Percentiles rank a stretch among this genome's conserved stretches.
phyloP scores from a whole-genome alignment of 768 basidiomycete genomes.

The Cystobasidium ongulense region DNA sequence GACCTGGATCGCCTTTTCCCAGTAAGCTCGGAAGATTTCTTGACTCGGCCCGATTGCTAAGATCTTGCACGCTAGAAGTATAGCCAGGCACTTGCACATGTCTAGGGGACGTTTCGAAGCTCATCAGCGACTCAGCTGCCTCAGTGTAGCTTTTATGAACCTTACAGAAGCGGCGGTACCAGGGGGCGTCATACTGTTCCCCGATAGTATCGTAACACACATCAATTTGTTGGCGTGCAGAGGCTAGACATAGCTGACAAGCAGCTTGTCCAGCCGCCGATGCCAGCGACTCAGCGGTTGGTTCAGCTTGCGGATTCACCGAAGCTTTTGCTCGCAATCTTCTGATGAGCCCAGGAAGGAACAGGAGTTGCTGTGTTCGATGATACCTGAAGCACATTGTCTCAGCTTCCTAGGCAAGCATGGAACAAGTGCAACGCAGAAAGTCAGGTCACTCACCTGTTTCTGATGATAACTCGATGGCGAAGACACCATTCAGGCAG shows the following conservation, averaged over 20 bases:
- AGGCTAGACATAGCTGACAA: not conserved
- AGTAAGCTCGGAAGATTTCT: too few relatives aligned
- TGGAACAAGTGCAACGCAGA: not conserved
- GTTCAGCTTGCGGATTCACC: not conserved
- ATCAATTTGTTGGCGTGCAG: not conserved
- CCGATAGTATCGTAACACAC: not conserved
- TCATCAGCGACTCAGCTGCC: not conserved
- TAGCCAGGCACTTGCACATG: not conserved
- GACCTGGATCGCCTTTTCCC: too few relatives aligned
- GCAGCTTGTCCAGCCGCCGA: not conserved
- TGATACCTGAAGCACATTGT: not conserved
- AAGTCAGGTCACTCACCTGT: not conserved
- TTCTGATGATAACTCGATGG: not conserved
- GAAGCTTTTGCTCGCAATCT: not conserved
- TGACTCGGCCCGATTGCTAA: too few relatives aligned
- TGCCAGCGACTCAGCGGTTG: not conserved
- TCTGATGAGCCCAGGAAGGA: not conserved
- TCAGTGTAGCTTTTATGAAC: not conserved
- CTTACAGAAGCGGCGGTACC: not conserved
- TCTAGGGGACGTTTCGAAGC: not conserved
- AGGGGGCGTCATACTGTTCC: not conserved
- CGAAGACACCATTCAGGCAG: not conserved
- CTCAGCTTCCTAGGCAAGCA: too few relatives aligned
- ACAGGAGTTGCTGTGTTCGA: not conserved
- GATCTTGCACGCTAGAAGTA: not conserved